These are phyloP conservation scores for Yarrowia hollandica DNA, from an alignment of 805 yeast genomes.

Conservation along the genomic window DNA sequence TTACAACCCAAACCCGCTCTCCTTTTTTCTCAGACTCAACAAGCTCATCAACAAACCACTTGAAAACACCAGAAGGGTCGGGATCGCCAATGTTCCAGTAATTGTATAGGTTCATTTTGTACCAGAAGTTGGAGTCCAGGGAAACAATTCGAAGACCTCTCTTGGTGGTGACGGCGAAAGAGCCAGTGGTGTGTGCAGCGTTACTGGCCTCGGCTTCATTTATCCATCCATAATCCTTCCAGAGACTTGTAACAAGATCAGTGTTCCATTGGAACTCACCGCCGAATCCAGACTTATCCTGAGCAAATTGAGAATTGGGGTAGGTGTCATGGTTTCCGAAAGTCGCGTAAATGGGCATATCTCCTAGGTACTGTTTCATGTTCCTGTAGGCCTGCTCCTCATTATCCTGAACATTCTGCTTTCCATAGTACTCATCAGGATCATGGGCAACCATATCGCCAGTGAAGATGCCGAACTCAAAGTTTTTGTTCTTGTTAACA, in stretches of 20 bases:
- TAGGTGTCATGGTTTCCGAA: conserved; percentile 73
- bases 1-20: conserved; percentile 68
- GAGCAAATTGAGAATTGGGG: conserved; percentile 71
- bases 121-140: conserved; percentile 67
- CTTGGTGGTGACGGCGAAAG: conserved; percentile 56
- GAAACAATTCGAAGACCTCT: conserved; percentile 61
- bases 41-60: conserved; percentile 61
- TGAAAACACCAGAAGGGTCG: conserved; percentile 63
- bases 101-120: conserved; percentile 60
- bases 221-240: conserved; percentile 52
- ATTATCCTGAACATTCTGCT: conserved; percentile 52
- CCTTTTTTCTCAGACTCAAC: conserved; percentile 55
- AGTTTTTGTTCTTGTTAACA: conserved; percentile 44
- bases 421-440: conserved; percentile 46
- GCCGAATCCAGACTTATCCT: conserved; percentile 48
- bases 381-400: conserved; percentile 54
- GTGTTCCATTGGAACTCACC: conserved; percentile 50
- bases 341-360: conserved; percentile 59
- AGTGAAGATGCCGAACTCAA: conserved; percentile 66
- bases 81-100: conserved; percentile 51
- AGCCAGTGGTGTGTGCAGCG: conserved; percentile 52
- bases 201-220: conserved; percentile 40
- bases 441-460: conserved; percentile 76
- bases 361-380: conserved; percentile 52
- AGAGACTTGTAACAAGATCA: conserved; percentile 50